Evolutionary conservation across 176 grass and related monocot species (phyloP), one percentile per base, ranked within the genome.

Genomic region (Tuctoria greenei): DNA sequence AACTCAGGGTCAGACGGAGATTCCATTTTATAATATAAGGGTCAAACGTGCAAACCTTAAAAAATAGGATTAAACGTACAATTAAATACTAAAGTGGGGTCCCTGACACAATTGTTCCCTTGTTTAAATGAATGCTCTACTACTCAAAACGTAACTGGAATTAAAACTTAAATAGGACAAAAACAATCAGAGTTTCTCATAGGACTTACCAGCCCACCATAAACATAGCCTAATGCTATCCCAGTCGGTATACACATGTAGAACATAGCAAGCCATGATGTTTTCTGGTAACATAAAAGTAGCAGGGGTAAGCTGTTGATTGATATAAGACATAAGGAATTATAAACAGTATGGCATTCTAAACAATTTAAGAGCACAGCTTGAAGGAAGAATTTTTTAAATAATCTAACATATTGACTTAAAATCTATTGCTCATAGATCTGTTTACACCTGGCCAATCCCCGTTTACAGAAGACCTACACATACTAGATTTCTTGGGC

Each of bases 161-260:
- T 21, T 17, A 82, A 72, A 82, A 65, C 11, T 44, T 66, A 81
- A 38, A 64, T 56, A 8, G 44, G 56, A 49, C 6, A 43, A 46
- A 15, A 57, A 67, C 38, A 71, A 64, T 68, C 9, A 42, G 43
- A 69, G 70, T 69, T 45, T 81, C 73, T 66, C 37, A 83, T 63
- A 75, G 82, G 56, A 88, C 91, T 92, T 82, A 99, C 95, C 91
- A 95, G 17, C 37, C 85, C 95, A 17, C 95, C 95, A 73, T 99
- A 99, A 70, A 99, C 89, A 82, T 99, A 99, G 77, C 95, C 95
- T 61, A 99, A 28, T 75, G 95, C 95, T 77, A 99, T 86, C 63
- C 95, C 95, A 82, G 92, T 88, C 50, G 95, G 95, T 90, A 99
- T 99, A 73, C 95, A 99, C 95, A 99, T 99, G 87, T 99, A 99